Percentiles rank a stretch among this genome's conserved stretches.
Conservation (phyloP, 2,329 filamentous ascomycete species). For the Ascochyta viciae-villosae region DNA sequence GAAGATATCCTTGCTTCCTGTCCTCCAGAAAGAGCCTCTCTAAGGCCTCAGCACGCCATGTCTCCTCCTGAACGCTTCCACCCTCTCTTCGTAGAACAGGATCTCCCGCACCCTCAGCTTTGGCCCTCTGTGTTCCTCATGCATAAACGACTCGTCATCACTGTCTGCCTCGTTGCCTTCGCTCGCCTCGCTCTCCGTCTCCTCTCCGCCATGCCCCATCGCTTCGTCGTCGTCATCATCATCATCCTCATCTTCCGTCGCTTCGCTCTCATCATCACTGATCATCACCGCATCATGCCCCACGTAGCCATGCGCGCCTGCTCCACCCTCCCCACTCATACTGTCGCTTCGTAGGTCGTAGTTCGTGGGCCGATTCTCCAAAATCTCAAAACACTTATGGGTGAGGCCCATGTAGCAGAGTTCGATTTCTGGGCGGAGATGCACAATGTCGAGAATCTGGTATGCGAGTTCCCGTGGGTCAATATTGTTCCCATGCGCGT, state of each 20-base stretch:
- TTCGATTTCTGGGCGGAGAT: conserved; percentile 75
- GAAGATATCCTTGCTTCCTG: neutral
- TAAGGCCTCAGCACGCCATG: conserved; percentile 55
- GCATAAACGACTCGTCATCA: conserved; percentile 60
- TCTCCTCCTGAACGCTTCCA: conserved; percentile 77
- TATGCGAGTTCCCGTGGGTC: conserved; percentile 75
- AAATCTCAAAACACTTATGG: conserved; percentile 82
- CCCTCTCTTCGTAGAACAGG: conserved; percentile 82
- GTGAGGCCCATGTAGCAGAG: conserved; percentile 79
- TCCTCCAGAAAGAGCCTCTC: conserved; percentile 1
- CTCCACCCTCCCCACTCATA: conserved; percentile 32
- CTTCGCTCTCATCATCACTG: conserved; percentile 49
- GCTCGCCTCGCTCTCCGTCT: conserved; percentile 41
- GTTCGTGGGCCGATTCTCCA: conserved; percentile 66
- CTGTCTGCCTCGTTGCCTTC: conserved; percentile 52
- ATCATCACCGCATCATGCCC: conserved; percentile 43
- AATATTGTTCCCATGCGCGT: conserved; percentile 61
- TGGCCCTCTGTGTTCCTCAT: conserved; percentile 52
- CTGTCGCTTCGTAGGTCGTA: conserved; percentile 45
- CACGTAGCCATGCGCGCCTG: conserved; percentile 27
- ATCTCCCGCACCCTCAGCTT: conserved; percentile 76
- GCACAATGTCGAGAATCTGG: conserved; percentile 79
- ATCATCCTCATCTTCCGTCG: conserved; percentile 56
- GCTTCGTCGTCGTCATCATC: conserved; percentile 59
- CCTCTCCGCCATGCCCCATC: conserved; percentile 53